Percentiles rank a stretch among this genome's conserved stretches.
phyloP scores from a whole-genome alignment of 1,284 basidiomycete genomes.

The Bjerkandera adusta region DNA sequence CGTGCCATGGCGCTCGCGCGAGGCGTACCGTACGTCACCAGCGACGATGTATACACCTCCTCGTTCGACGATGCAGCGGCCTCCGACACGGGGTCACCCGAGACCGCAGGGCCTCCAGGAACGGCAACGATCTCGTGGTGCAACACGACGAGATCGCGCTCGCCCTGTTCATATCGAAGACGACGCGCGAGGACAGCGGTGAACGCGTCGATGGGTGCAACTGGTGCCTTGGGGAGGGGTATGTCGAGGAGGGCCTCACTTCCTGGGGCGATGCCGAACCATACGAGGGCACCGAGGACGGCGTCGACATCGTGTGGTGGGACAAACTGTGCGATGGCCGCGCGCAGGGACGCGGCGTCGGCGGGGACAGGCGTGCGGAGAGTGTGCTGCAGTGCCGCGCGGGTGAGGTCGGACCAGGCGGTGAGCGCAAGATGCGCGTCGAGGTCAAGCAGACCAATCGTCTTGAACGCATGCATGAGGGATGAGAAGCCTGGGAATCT shows the following conservation, averaged over 20 bases:
- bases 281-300: slow-evolving; percentile 53
- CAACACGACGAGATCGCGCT: slow-evolving; percentile 88
- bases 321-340: slow-evolving; percentile 42
- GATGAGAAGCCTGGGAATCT: slow-evolving; percentile 87
- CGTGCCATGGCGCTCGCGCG: slow-evolving; percentile 82
- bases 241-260: slow-evolving; percentile 18
- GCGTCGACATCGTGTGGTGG: slow-evolving; percentile 27
- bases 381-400: slow-evolving; percentile 32
- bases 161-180: slow-evolving; percentile 69
- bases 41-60: slow-evolving; percentile 72
- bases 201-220: slow-evolving; percentile 77
- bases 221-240: slow-evolving; percentile 46
- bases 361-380: slow-evolving; percentile 29
- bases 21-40: slow-evolving; percentile 71
- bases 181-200: slow-evolving; percentile 74
- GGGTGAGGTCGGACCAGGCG: slow-evolving; percentile 46
- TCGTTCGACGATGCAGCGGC: slow-evolving; percentile 23
- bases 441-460: slow-evolving; percentile 69
- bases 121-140: slow-evolving; percentile 76
- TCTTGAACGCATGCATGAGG: slow-evolving; percentile 74
- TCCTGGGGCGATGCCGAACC: slow-evolving; percentile 49
- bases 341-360: slow-evolving; percentile 33
- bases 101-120: slow-evolving; percentile 14
- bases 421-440: slow-evolving; percentile 35
- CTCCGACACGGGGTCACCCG: slow-evolving; percentile 11